A percentile compares a stretch with the other conserved stretches of the same genome.
phyloP scores from a whole-genome alignment of 2,329 filamentous ascomycete species.

The Penicillium sp. region DNA sequence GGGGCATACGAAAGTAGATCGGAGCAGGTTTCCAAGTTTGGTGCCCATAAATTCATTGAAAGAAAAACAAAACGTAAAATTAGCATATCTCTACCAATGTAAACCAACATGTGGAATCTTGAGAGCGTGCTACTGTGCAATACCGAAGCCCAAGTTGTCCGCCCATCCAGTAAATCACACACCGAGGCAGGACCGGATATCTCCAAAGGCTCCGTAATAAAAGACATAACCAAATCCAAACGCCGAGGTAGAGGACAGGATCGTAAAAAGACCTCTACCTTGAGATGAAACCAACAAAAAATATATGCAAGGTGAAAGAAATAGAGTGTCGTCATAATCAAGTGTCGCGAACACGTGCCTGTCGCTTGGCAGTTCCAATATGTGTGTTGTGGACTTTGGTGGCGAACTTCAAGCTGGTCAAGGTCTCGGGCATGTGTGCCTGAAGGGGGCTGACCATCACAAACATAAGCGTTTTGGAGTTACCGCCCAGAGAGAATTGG shows the following conservation, averaged over 20 bases:
- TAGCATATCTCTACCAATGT: neutral
- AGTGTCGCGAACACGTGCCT: slow-evolving; percentile 40
- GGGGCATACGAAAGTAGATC: slow-evolving; percentile 11
- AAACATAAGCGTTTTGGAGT: slow-evolving; percentile 98
- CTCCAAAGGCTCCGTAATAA: slow-evolving; percentile 8
- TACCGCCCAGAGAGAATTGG: slow-evolving; percentile 91
- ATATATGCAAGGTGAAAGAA: slow-evolving; percentile 24
- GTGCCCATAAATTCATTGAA: slow-evolving; percentile 18
- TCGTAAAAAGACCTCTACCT: slow-evolving; percentile 30
- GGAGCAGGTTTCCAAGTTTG: slow-evolving; percentile 16
- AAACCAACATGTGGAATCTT: neutral
- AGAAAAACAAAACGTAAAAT: neutral
- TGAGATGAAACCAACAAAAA: slow-evolving; percentile 10
- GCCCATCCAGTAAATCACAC: slow-evolving; percentile 24
- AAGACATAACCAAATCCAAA: slow-evolving; percentile 21
- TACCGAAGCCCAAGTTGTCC: slow-evolving; percentile 14
- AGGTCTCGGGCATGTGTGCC: slow-evolving; percentile 85
- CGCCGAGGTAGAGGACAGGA: slow-evolving; percentile 33
- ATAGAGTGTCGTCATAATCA: slow-evolving; percentile 28
- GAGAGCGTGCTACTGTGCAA: slow-evolving; percentile 18
- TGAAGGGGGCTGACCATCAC: slow-evolving; percentile 95
- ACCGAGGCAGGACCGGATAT: slow-evolving; percentile 9
- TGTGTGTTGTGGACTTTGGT: slow-evolving; percentile 90
- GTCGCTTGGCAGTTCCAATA: slow-evolving; percentile 75
- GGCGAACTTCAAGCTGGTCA: slow-evolving; percentile 93